Conservation (phyloP, 805 yeast genomes). For the Candida pini region DNA sequence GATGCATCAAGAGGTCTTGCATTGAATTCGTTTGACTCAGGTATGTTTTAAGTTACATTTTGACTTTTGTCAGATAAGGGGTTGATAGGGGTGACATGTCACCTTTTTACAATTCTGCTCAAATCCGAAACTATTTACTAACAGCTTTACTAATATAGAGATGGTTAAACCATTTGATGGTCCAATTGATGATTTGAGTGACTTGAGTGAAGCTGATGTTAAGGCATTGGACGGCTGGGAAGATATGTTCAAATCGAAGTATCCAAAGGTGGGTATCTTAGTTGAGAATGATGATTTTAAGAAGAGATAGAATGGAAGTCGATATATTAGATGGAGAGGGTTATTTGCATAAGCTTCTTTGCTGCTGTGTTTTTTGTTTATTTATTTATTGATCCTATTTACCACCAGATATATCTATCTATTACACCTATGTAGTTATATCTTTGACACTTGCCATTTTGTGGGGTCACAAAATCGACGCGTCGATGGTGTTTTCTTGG, state of each 20-base stretch:
- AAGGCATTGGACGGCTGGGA: constrained; percentile 82
- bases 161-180: constrained; percentile 63
- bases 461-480: too few relatives aligned
- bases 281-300: constrained; percentile 31
- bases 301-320: too few relatives aligned
- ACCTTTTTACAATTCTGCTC: not conserved
- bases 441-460: too few relatives aligned
- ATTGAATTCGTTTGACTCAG: constrained; percentile 72
- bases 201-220: constrained; percentile 52
- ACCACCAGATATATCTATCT: too few relatives aligned
- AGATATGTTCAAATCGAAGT: constrained; percentile 73
- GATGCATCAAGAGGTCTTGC: constrained; percentile 95
- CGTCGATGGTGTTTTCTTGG: too few relatives aligned
- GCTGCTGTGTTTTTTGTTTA: too few relatives aligned
- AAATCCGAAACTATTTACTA: too few relatives aligned
- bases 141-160: constrained; percentile 19
- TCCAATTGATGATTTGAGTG: constrained; percentile 70
- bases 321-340: too few relatives aligned
- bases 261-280: constrained; percentile 72
- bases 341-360: too few relatives aligned
- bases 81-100: too few relatives aligned
- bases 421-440: too few relatives aligned
- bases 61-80: not conserved
- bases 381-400: too few relatives aligned
- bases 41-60: constrained; percentile 12